Evolutionary conservation across 768 basidiomycete species (phyloP).

Genomic region (Pseudohyphozyma bogoriensis): DNA sequence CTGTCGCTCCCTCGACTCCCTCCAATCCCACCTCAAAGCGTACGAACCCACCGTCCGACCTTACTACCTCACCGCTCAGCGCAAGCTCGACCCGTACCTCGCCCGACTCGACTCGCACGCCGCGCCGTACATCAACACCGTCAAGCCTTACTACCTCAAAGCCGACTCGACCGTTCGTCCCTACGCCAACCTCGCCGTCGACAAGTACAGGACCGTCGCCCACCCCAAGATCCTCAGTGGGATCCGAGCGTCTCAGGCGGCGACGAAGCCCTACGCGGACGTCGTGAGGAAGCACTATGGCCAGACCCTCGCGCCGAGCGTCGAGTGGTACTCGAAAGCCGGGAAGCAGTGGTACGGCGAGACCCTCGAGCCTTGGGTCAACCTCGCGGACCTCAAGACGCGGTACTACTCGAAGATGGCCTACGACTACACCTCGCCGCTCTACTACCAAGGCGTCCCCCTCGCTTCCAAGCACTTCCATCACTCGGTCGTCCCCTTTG

Average conservation of each 20-base stretch:
- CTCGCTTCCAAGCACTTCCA: conserved; percentile 16
- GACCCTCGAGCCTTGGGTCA: conserved; percentile 19
- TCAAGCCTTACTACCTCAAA: conserved; percentile 7
- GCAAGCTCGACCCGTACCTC: conserved; percentile 17
- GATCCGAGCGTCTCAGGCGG: not conserved
- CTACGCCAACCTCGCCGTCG: not conserved
- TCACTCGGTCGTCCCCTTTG: conserved; percentile 21
- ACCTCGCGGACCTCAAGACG: not conserved
- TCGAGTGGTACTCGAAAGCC: conserved; percentile 21
- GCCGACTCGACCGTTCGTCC: conserved; percentile 9
- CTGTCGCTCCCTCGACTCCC: conserved; percentile 16
- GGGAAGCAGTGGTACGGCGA: conserved; percentile 15
- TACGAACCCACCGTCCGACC: conserved; percentile 17
- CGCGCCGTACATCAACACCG: conserved; percentile 14
- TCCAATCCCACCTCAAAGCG: not conserved
- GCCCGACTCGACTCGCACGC: not conserved
- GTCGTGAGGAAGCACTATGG: conserved; percentile 9
- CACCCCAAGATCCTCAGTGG: conserved; percentile 8
- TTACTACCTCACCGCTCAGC: conserved; percentile 4
- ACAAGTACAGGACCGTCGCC: not conserved
- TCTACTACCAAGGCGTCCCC: conserved; percentile 18
- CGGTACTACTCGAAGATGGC: not conserved
- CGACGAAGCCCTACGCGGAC: conserved; percentile 7
- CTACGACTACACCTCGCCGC: conserved; percentile 7
- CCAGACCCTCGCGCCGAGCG: conserved; percentile 16